Percentiles rank a stretch among this genome's conserved stretches.
These are phyloP conservation scores for Leptomonas seymouri DNA, from an alignment of 208 protist genomes.

Conservation along the genomic window DNA sequence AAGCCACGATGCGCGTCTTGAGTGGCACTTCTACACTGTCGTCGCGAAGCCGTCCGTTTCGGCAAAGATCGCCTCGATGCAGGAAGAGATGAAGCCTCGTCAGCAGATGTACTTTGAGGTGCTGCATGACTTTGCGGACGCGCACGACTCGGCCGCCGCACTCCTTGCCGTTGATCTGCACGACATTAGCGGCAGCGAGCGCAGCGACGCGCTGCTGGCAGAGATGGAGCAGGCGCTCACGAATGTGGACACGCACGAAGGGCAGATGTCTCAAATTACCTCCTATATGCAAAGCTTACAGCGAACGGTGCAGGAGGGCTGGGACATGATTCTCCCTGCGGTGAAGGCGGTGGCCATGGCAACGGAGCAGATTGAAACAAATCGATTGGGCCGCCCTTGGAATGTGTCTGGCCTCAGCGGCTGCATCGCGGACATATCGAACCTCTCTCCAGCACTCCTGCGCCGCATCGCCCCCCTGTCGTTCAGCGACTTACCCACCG, in stretches of 20 bases:
- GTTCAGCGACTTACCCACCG: conserved; percentile 56
- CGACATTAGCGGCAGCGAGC: conserved; percentile 34
- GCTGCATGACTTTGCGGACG: conserved; percentile 32
- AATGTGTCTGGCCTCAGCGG: conserved; percentile 45
- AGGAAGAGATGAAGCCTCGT: conserved; percentile 38
- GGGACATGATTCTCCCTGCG: conserved; percentile 45
- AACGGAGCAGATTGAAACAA: conserved; percentile 55
- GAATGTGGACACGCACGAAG: conserved; percentile 61
- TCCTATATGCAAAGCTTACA: conserved; percentile 50
- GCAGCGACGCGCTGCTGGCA: conserved; percentile 39
- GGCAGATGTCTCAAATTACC: conserved; percentile 41
- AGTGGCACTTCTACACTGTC: conserved; percentile 20
- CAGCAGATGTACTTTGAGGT: conserved; percentile 41
- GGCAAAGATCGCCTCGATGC: conserved; percentile 30
- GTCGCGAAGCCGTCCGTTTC: conserved; percentile 24
- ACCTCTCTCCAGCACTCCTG: conserved; percentile 42
- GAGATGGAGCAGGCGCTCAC: conserved; percentile 51
- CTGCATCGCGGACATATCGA: conserved; percentile 45
- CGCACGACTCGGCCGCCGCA: conserved; percentile 27
- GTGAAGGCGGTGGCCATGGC: conserved; percentile 36
- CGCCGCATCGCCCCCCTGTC: conserved; percentile 62
- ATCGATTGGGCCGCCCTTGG: conserved; percentile 71
- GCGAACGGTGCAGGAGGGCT: conserved; percentile 51
- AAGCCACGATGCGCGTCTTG: conserved; percentile 7
- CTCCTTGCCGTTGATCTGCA: conserved; percentile 45